Conservation (phyloP, 106 monocot genomes). For the Apostasia shenzhenica region DNA sequence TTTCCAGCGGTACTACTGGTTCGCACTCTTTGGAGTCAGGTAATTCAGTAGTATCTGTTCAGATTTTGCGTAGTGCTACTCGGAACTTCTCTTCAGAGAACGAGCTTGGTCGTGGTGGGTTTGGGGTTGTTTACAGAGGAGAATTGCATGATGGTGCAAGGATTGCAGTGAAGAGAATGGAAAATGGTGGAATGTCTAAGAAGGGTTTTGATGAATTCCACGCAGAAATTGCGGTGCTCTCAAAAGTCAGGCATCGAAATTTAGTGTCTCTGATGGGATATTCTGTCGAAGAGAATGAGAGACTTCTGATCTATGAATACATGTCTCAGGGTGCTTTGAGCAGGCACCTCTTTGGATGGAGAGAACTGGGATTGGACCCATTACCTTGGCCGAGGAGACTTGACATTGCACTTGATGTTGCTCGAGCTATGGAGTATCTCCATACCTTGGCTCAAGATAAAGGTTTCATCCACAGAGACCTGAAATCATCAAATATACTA, state of each 20-base stretch:
- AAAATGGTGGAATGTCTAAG: conserved; percentile 26
- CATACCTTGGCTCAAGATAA: conserved; percentile 54
- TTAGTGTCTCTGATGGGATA: conserved; percentile 62
- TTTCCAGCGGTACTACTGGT: conserved; percentile 16
- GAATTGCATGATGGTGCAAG: conserved; percentile 56
- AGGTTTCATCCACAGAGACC: conserved; percentile 67
- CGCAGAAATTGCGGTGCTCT: conserved; percentile 61
- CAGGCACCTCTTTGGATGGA: conserved; percentile 55
- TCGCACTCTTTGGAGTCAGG: conserved; percentile 32
- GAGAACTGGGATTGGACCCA: conserved; percentile 33
- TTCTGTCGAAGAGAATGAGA: conserved; percentile 48
- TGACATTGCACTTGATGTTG: conserved; percentile 66
- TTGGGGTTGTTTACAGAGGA: conserved; percentile 73
- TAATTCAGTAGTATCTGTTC: conserved; percentile 36
- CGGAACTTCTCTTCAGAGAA: conserved; percentile 46
- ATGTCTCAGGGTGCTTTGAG: conserved; percentile 71
- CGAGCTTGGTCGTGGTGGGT: conserved; percentile 61
- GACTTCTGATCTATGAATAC: conserved; percentile 64
- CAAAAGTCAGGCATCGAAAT: conserved; percentile 62
- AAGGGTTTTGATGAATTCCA: conserved; percentile 63
- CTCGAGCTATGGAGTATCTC: conserved; percentile 70
- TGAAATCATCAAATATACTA: conserved; percentile 69
- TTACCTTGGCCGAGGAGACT: conserved; percentile 66
- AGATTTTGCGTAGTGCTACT: conserved; percentile 44
- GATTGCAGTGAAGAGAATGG: conserved; percentile 78